Percentiles rank a stretch among this genome's conserved stretches.
phyloP scores from a whole-genome alignment of 1,284 basidiomycete species.

The Cryptococcus sp. region DNA sequence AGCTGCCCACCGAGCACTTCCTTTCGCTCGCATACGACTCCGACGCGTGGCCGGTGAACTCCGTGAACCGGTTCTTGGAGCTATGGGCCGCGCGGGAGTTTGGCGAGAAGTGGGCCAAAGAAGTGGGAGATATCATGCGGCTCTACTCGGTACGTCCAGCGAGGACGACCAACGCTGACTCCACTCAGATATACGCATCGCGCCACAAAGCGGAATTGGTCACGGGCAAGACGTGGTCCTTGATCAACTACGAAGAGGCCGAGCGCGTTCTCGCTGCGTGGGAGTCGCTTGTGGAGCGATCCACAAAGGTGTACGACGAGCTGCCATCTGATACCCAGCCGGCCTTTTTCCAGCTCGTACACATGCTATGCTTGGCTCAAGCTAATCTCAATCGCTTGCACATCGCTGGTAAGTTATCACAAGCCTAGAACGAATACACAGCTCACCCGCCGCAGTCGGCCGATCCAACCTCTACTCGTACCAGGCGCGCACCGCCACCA shows the following conservation, averaged over 20 bases:
- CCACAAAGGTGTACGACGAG: conserved; percentile 62
- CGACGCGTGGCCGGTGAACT: conserved; percentile 29
- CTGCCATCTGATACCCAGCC: conserved; percentile 57
- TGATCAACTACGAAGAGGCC: conserved; percentile 70
- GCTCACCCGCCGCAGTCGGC: conserved; percentile 19
- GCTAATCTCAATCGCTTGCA: conserved; percentile 63
- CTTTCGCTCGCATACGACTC: conserved; percentile 31
- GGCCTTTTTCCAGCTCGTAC: conserved; percentile 69
- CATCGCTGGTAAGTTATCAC: conserved; percentile 61
- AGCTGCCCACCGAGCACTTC: conserved; percentile 34
- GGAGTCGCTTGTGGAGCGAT: conserved; percentile 59
- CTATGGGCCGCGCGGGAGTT: conserved; percentile 34
- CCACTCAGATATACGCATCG: conserved; percentile 21
- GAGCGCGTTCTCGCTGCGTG: conserved; percentile 60
- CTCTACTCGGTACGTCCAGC: conserved; percentile 22
- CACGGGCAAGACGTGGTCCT: conserved; percentile 65
- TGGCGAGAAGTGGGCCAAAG: conserved; percentile 22
- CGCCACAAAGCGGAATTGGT: conserved; percentile 65
- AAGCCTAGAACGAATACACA: conserved; percentile 50
- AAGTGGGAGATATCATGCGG: conserved; percentile 33
- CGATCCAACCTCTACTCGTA: conserved; percentile 65
- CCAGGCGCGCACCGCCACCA: conserved; percentile 67
- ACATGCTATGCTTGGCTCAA: conserved; percentile 60
- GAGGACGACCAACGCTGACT: background rate
- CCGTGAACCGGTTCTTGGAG: conserved; percentile 20